Base-by-base conservation (phyloP, 495 filamentous ascomycete genomes). In the Aspergillus hancockii region DNA sequence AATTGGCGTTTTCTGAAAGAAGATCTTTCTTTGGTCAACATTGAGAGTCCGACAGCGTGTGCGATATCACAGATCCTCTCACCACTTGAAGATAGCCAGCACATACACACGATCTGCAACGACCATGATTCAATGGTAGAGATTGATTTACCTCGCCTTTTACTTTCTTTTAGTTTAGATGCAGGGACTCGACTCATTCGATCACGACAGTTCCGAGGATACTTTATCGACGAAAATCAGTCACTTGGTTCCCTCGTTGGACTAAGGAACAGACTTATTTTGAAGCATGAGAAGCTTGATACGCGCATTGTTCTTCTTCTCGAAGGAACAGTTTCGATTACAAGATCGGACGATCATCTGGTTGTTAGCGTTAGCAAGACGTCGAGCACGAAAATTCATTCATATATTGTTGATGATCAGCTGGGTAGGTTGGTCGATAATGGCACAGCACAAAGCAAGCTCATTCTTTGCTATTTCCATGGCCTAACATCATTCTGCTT, bases 401-500 rank as follows among this genome's bases (percentile, higher is more conserved):
- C 75, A 75, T 87, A 80, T 56, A 52, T 66, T 0, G 60, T 88
- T 16, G 79, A 89, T 58, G 32, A 51, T 0, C 63, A 71, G 32
- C 73, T 88, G 4, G 79, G 82, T 0, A 62, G 74, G n/a, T 67
- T 88, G 8, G 57, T 70, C 0, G 79, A 83, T 41, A 79, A 80
- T 60, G 80, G 81, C 0, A 81, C 74, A 21, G 50, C 88, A 3
- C 72, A 79, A 16, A 83, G 80, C 71, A 83, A 78, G 61, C 67
- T 90, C 0, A 77, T 75, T 52, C 62, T 83, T 10, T 77, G 72
- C 38, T 84, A 83, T 53, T 72, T 90, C 1, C 85, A 90, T 60
- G 86, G 85, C 0, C n/a, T 85, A 0, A 90, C 87, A 0, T 82
- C 85, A 2, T 79, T 75, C 52, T 81, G 76, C 46, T 59, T 89